phyloP scores from a whole-genome alignment of 2,329 filamentous ascomycete species.

The Mollisiaceae sp. region DNA sequence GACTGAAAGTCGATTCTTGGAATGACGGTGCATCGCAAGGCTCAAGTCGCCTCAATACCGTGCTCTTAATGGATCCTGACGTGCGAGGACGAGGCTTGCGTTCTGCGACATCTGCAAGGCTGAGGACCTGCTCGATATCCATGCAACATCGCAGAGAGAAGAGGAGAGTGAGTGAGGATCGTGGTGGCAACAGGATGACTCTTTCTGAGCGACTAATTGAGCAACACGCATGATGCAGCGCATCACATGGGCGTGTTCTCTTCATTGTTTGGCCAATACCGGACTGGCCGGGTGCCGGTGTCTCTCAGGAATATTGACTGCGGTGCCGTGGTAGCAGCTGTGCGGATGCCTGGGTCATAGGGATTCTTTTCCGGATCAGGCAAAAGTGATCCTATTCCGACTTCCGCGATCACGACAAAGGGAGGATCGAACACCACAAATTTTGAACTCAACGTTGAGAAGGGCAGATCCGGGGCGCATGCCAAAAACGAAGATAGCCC shows the following conservation, averaged over 20 bases:
- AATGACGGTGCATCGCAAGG: constrained; percentile 20
- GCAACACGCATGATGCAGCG: neutral
- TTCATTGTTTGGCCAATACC: constrained; percentile 2
- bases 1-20: constrained; percentile 9
- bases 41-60: constrained; percentile 6
- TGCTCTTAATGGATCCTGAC: constrained; percentile 8
- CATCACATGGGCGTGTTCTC: constrained; percentile 5
- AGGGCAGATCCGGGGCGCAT: neutral
- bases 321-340: neutral
- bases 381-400: constrained; percentile 33
- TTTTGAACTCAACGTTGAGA: constrained; percentile 36
- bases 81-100: neutral
- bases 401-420: constrained; percentile 26
- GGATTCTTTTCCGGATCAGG: constrained; percentile 30
- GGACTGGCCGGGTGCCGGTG: neutral
- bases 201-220: neutral
- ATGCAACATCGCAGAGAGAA: neutral
- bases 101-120: constrained; percentile 19
- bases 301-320: neutral
- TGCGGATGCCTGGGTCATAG: constrained; percentile 32
- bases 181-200: neutral
- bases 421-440: constrained; percentile 31
- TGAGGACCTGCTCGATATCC: neutral
- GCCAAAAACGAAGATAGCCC: constrained; percentile 20
- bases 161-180: neutral